Evolutionary conservation across 768 basidiomycete genomes (phyloP), one percentile per base, ranked within the genome.

Genomic region (Pleurotus pulmonarius): DNA sequence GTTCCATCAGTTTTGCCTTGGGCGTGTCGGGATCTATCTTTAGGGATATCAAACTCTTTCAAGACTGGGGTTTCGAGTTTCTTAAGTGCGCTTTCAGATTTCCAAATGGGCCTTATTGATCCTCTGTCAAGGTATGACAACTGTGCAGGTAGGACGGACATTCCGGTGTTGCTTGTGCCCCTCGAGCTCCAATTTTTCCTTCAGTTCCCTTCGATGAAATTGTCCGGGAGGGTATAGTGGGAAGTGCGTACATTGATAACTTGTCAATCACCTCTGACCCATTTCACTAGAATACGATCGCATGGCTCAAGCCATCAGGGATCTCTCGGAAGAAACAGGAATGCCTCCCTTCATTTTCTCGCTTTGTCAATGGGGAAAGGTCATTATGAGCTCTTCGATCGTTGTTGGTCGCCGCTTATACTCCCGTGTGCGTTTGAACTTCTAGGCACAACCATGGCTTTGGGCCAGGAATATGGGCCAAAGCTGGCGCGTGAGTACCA

Each of bases 311-410:
- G 85, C 86, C 29, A 83, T 88, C 56, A 64, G 68, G 3, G 70
- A 77, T 40, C 70, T 85, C 12, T 73, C 82, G 25, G 64, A 75
- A 58, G 61, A 65, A 5, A 75, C 80, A 4, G 79, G 80, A 1
- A 83, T 77, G 49, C 73, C 80, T 0, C 82, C 86, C 2, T 64
- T 88, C 24, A 65, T 85, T 39, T 75, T 83, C 58, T 86, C 85
- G 15, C 64, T 88, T 15, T 88, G 86, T 65, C 76, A 87, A 62
- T 88, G 86, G 86, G 86, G 86, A 46, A 70, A 78, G 63, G 86
- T 87, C 65, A 63, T 75, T 26, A 58, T 46, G 7, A 13, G 26
- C 38, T 38, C 13, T 29, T 29, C 25, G 8, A n/a, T 7, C 4
- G 24, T n/a, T 11, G 7, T 34, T 8, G 15, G 1, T 15, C 15